Percentiles rank a stretch among this genome's conserved stretches.
phyloP scores from a whole-genome alignment of 352 stramenopile genomes.

The Pythium myriotylum region DNA sequence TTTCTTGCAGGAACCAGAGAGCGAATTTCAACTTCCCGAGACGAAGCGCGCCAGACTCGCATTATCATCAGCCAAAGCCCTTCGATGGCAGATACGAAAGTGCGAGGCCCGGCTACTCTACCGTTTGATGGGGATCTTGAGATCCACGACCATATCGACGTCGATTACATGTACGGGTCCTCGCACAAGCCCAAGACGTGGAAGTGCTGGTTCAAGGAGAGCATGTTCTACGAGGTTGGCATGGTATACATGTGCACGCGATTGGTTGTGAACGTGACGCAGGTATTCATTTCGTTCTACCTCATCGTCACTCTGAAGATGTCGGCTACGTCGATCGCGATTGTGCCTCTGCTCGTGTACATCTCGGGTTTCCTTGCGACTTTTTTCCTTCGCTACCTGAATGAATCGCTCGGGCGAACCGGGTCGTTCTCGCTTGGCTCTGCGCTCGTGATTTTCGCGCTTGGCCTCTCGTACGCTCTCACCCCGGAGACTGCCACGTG shows the following conservation, averaged over 20 bases:
- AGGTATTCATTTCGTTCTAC: constrained; percentile 89
- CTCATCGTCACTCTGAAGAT: constrained; percentile 86
- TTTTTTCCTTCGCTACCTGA: constrained; percentile 76
- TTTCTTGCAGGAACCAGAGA: constrained; percentile 78
- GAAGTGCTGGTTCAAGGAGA: constrained; percentile 73
- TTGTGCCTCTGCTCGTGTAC: constrained; percentile 84
- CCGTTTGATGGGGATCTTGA: constrained; percentile 60
- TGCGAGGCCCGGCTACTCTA: constrained; percentile 44
- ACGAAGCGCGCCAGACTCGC: constrained; percentile 29
- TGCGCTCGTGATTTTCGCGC: constrained; percentile 50
- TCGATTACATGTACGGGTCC: constrained; percentile 22
- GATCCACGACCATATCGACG: constrained; percentile 33
- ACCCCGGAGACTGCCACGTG: constrained; percentile 59
- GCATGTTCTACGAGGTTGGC: constrained; percentile 88
- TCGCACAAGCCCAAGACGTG: constrained; percentile 61
- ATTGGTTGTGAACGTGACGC: constrained; percentile 83
- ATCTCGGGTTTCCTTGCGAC: constrained; percentile 81
- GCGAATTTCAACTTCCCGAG: constrained; percentile 35
- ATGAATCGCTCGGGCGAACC: constrained; percentile 66
- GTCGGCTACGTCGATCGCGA: constrained; percentile 81
- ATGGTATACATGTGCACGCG: constrained; percentile 89
- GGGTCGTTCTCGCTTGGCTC: constrained; percentile 71
- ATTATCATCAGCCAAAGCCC: constrained; percentile 45
- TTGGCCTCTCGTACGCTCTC: constrained; percentile 61
- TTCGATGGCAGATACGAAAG: constrained; percentile 52